Conservation (phyloP, 2,329 filamentous ascomycete species). For the Fusarium papillatum region DNA sequence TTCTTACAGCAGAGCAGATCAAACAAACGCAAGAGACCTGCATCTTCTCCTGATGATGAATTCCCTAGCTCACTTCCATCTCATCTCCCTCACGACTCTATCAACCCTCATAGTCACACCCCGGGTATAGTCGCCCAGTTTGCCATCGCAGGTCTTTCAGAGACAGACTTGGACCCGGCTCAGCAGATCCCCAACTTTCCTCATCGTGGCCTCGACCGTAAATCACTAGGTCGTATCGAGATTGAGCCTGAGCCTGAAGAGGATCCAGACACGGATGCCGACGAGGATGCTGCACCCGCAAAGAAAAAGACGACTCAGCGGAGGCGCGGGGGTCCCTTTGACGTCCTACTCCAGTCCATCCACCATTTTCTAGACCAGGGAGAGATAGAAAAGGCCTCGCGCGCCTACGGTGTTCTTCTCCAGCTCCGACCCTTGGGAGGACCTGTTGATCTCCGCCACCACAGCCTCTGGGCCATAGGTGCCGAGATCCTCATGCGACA, state of each 20-base stretch:
- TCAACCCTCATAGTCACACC: constrained; percentile 69
- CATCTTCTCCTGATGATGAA: constrained; percentile 8
- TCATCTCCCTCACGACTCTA: constrained; percentile 50
- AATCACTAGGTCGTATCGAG: constrained; percentile 5
- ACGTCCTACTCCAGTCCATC: constrained; percentile 76
- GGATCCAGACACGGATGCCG: constrained; percentile 55
- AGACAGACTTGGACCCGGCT: constrained; percentile 60
- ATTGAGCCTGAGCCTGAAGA: constrained; percentile 35
- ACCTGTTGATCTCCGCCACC: constrained; percentile 76
- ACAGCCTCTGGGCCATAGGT: constrained; percentile 85
- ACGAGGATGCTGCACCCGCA: constrained; percentile 3
- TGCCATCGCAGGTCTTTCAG: constrained; percentile 63
- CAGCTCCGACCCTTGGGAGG: constrained; percentile 59
- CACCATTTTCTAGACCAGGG: constrained; percentile 79
- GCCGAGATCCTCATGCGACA: constrained; percentile 85
- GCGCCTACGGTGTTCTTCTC: constrained; percentile 82
- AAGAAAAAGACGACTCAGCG: constrained; percentile 22
- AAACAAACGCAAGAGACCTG: constrained; percentile 39
- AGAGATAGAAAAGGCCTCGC: constrained; percentile 78
- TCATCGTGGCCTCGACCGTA: constrained; percentile 54
- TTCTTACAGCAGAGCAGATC: constrained; percentile 31
- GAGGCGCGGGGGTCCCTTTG: constrained; percentile 65
- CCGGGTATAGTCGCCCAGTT: constrained; percentile 67
- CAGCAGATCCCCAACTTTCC: constrained; percentile 61
- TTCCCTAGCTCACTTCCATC: constrained; percentile 18